Evolutionary conservation across 208 protist species (phyloP).

Genomic region (Tritrichomonas musculus): DNA sequence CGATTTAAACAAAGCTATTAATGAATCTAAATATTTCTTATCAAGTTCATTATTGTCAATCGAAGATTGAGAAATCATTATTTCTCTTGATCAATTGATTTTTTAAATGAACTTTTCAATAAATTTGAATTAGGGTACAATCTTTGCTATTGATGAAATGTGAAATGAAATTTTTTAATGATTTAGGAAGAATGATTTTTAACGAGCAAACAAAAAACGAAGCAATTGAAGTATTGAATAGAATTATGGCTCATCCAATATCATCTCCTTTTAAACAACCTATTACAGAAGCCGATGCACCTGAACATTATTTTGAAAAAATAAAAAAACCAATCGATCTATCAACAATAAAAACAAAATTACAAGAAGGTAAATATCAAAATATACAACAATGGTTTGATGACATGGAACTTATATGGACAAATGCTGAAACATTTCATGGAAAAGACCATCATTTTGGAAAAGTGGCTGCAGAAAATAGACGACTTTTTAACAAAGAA

Average conservation of each 20-base stretch:
- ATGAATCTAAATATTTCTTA: too few species aligned
- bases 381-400: not conserved
- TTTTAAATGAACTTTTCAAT: not conserved
- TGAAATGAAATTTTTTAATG: not conserved
- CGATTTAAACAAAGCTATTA: too few species aligned
- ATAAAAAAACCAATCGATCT: constrained; percentile 19
- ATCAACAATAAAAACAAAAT: not conserved
- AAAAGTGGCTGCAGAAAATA: not conserved
- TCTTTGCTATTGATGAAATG: not conserved
- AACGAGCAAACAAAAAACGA: not conserved
- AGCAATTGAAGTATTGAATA: not conserved
- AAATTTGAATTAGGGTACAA: not conserved
- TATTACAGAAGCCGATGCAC: not conserved
- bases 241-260: not conserved
- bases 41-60: too few species aligned
- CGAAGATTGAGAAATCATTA: too few species aligned
- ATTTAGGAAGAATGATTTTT: not conserved
- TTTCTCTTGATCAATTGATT: too few species aligned
- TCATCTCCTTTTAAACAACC: not conserved
- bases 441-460: not conserved
- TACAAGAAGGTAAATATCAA: not conserved
- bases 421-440: not conserved
- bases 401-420: not conserved
- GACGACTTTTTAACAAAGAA: not conserved
- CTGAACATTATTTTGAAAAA: not conserved